These are phyloP conservation scores for Chlamydomonas schloesseri DNA, from an alignment of 139 green algal genomes.

Conservation along the genomic window DNA sequence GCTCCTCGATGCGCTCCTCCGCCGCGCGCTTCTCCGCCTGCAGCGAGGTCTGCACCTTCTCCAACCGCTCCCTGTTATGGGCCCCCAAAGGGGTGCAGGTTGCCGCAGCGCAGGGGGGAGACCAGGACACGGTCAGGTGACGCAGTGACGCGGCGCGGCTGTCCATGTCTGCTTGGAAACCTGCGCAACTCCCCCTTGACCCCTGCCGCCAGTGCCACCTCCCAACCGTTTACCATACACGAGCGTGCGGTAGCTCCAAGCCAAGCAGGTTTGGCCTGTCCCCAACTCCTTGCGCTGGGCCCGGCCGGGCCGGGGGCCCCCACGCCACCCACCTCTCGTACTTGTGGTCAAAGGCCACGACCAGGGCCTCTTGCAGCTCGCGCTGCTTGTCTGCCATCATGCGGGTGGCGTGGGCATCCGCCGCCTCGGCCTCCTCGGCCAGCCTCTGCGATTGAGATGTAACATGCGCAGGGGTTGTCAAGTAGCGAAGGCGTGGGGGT, in stretches of 20 bases:
- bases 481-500: no score
- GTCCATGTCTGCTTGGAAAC: no score
- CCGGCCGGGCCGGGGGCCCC: neutral
- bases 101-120: no score
- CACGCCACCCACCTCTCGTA: conserved; percentile 43
- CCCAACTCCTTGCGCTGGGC: no score
- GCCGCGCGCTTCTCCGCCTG: neutral
- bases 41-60: neutral
- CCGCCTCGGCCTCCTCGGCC: conserved; percentile 44
- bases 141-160: no score
- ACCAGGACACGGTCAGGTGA: no score
- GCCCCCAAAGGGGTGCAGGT: no score
- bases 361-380: conserved; percentile 15
- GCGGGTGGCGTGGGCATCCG: conserved; percentile 33
- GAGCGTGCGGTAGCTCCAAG: no score
- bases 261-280: no score
- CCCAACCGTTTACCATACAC: no score
- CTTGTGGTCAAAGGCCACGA: conserved; percentile 44
- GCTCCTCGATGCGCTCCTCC: neutral
- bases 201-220: no score
- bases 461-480: neutral
- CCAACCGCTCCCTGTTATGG: conserved; percentile 25
- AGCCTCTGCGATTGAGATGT: conserved; percentile 22
- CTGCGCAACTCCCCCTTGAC: no score
- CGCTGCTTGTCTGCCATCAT: conserved; percentile 39